Evolutionary conservation across 495 filamentous ascomycete genomes (phyloP).

Genomic region (Penicillium simplicissimum): DNA sequence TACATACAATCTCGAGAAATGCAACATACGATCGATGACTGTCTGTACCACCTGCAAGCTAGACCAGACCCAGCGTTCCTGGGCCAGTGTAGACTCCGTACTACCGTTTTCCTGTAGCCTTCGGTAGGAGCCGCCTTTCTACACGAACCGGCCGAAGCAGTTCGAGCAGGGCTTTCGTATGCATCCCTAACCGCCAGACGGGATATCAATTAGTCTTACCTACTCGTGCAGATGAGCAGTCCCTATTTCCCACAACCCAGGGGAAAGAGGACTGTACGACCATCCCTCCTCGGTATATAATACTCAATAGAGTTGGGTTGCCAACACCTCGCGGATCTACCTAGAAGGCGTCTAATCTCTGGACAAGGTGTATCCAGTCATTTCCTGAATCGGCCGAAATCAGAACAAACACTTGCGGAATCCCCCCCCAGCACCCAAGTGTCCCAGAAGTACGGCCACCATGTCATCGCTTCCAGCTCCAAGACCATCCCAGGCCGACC

Average conservation of each 20-base stretch:
- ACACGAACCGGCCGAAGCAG: not conserved
- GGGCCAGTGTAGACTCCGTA: not conserved
- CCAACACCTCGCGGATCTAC: not conserved
- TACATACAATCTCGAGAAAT: not conserved
- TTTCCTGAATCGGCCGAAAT: not conserved
- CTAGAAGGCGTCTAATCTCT: no score
- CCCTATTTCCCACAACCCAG: no score
- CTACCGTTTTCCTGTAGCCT: not conserved
- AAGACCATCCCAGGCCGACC: conserved; percentile 21
- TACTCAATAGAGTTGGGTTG: not conserved
- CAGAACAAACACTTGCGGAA: no score
- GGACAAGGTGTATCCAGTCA: not conserved
- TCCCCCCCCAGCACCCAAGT: not conserved
- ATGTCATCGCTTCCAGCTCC: conserved; percentile 20
- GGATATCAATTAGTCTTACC: not conserved
- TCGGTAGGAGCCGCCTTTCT: not conserved
- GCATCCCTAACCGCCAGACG: not conserved
- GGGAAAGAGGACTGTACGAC: no score
- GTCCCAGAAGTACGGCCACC: not conserved
- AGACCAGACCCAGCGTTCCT: not conserved
- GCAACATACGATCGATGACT: not conserved
- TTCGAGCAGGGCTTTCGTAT: not conserved
- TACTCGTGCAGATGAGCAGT: not conserved
- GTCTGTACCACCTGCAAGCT: not conserved
- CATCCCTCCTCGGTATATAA: not conserved